These are phyloP conservation scores for Neurospora sp. DNA, from an alignment of 495 filamentous ascomycete species.

Conservation along the genomic window DNA sequence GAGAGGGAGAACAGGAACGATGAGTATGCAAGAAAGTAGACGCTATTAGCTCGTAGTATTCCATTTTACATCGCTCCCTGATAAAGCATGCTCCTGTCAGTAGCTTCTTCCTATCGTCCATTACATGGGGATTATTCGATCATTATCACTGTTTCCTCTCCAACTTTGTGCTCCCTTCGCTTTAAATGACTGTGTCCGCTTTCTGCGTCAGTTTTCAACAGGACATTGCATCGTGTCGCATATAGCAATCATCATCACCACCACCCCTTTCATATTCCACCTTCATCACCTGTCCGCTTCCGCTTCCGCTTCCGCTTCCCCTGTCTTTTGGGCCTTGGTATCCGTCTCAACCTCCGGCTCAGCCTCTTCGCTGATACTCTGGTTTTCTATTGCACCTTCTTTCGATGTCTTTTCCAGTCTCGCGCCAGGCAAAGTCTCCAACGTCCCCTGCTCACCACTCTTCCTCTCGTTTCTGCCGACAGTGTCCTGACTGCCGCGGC, in stretches of 20 bases:
- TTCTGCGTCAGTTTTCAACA: background rate
- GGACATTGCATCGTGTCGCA: background rate
- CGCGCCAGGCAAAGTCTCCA: constrained; percentile 32
- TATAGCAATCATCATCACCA: background rate
- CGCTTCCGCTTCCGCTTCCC: constrained; percentile 1
- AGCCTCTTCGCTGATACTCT: background rate
- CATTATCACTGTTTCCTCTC: background rate
- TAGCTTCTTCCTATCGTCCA: background rate
- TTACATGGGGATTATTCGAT: background rate
- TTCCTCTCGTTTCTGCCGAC: constrained; percentile 18
- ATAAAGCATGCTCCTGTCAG: background rate
- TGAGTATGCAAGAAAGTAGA: background rate
- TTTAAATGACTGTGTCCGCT: background rate
- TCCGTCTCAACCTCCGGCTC: background rate
- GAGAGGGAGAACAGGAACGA: background rate
- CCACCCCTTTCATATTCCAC: constrained; percentile 3
- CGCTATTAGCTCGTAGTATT: background rate
- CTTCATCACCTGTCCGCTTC: constrained; percentile 9
- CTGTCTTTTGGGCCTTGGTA: background rate
- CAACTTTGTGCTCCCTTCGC: background rate
- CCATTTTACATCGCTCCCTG: background rate
- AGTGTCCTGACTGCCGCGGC: constrained; percentile 33
- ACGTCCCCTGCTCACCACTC: constrained; percentile 11
- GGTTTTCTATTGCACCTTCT: background rate
- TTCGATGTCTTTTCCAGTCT: constrained; percentile 14